phyloP scores from a whole-genome alignment of 495 filamentous ascomycete genomes.

The Daldinia loculata region DNA sequence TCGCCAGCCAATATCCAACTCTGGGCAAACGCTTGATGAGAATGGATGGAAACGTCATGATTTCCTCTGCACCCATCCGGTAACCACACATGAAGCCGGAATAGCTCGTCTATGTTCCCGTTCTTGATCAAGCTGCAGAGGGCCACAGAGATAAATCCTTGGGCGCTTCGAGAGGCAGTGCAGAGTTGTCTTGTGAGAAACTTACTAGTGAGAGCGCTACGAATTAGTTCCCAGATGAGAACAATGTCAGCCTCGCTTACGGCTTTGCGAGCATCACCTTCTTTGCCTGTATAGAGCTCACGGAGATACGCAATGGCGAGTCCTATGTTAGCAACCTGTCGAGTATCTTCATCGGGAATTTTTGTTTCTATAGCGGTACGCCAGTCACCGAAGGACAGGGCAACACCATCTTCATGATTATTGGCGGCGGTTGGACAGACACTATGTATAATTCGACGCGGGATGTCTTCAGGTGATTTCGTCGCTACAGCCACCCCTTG shows the following conservation, averaged over 20 bases:
- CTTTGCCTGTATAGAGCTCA: constrained; percentile 1
- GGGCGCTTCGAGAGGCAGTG: constrained; percentile 41
- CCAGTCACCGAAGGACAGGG: not conserved
- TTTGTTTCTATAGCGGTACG: not conserved
- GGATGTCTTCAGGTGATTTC: not conserved
- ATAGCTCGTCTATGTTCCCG: constrained; percentile 40
- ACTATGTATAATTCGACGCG: not conserved
- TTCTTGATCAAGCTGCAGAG: constrained; percentile 39
- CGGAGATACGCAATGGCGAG: constrained; percentile 10
- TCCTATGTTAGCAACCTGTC: constrained; percentile 8
- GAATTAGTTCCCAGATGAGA: constrained; percentile 4
- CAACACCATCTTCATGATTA: not conserved
- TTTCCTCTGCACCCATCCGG: constrained; percentile 32
- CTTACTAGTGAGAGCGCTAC: not conserved
- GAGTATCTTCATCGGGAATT: constrained; percentile 3
- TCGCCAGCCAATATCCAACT: constrained; percentile 45
- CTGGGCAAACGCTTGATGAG: constrained; percentile 38
- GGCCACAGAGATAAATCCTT: constrained; percentile 42
- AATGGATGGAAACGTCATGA: constrained; percentile 30
- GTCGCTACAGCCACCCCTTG: constrained; percentile 3
- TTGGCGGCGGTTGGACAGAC: not conserved
- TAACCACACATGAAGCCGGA: constrained; percentile 42
- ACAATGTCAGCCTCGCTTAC: not conserved
- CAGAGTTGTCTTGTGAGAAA: not conserved
- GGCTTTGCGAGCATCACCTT: not conserved